Conservation (phyloP, 257 asterid species). For the Ballota nigra region DNA sequence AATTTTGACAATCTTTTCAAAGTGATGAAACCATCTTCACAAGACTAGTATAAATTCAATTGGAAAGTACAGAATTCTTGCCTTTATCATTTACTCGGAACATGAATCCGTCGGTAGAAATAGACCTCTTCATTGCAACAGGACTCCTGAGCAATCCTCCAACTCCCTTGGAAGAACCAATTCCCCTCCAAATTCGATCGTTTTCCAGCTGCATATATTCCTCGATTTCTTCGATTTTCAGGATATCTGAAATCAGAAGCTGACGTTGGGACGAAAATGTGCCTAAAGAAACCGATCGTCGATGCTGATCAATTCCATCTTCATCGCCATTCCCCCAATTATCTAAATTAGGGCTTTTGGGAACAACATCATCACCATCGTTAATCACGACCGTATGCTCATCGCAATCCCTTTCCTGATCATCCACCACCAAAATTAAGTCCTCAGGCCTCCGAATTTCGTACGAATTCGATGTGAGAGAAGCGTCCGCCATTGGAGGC, state of each 20-base stretch:
- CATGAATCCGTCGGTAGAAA: constrained; percentile 46
- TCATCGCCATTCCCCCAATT: constrained; percentile 13
- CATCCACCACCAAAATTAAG: constrained; percentile 52
- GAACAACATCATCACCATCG: constrained; percentile 16
- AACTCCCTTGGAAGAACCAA: constrained; percentile 40
- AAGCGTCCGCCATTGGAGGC: not conserved
- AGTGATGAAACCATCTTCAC: not conserved
- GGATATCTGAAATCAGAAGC: constrained; percentile 35
- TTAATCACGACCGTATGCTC: constrained; percentile 27
- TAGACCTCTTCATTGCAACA: constrained; percentile 43
- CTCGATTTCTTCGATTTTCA: constrained; percentile 33
- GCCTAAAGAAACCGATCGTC: constrained; percentile 47
- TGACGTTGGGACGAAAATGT: constrained; percentile 32
- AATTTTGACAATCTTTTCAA: not conserved
- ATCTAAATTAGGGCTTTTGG: constrained; percentile 16
- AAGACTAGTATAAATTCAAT: constrained; percentile 22
- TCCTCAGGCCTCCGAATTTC: constrained; percentile 43
- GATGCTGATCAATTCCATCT: constrained; percentile 24
- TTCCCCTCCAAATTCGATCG: constrained; percentile 31
- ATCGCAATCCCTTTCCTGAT: constrained; percentile 27
- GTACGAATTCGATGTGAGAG: constrained; percentile 30
- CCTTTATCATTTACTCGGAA: constrained; percentile 39
- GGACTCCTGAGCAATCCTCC: constrained; percentile 30
- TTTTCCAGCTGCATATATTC: constrained; percentile 26
- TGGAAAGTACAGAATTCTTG: constrained; percentile 33